Base-by-base conservation (phyloP, 345 rosid genomes). In the Geranium brycei region DNA sequence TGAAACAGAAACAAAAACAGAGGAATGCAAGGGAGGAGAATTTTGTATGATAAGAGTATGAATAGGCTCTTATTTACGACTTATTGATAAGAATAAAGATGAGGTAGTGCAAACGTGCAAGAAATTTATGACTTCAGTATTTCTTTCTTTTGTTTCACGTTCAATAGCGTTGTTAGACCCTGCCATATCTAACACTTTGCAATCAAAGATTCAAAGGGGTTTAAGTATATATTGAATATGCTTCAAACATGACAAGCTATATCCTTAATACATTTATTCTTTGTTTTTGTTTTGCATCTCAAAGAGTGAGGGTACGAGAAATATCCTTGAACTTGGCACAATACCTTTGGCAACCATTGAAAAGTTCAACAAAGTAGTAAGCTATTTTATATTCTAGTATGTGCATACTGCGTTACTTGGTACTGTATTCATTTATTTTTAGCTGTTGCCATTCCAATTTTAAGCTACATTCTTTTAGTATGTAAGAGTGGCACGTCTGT, bases 361-460 rank as follows among this genome's bases (percentile, higher is more conserved):
- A 89, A 93, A 86, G 84, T 82, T 93, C 76, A 78, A 67, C 82
- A 90, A 90, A 86, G 66, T 79, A 77, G 99, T 93, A 68, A 79
- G 90, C 70, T 66, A 23, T 68, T 56, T 1, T 59, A 59, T 35
- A 31, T 23, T 18, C 18, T 18, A 59, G 28, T 59, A 47, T 11
- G 14, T 47, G 11, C 14, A 47, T 47, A 47, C 53, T 47, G 3
- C 14, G 53, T 47, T 47, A 47, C 15, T 47, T 47, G 53, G 13
- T 47, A 47, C 53, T 47, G 11, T 8, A 47, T 11, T 13, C 5
- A 6, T 47, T 47, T 47, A 13, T 47, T 47, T 47, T 47, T 47
- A 13, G 28, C 51, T 41, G 51, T 41, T 41, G 8, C 11, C 53
- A 6, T 47, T 47, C 53, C 53, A 10, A 47, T 13, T 47, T 47